Base-by-base conservation (phyloP, 129 eudicot species). In the Calendula officinalis region DNA sequence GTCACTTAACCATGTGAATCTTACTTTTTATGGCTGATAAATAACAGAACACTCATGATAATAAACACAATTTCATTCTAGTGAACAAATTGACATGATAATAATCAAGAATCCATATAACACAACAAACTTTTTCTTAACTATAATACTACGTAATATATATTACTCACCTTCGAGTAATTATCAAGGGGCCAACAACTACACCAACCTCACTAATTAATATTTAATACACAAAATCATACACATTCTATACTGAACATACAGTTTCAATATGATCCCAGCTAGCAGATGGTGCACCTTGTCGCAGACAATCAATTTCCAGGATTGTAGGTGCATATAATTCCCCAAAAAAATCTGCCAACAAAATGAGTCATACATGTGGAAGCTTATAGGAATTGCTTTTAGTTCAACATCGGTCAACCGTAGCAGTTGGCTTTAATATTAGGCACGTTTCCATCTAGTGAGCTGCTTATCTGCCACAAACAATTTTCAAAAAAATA, bases 301-400 rank as follows among this genome's bases (percentile, higher is more conserved):
- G 45, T 38, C 81, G 86, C 49, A 91, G 67, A 52, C 98, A 91
- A 37, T 27, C 76, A 12, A 91, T 77, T 10, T 88, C 82, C 60
- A 96, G 98, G 40, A 80, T 34, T 2, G 90, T 83, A 0, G 88
- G 89, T 51, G 95, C 56, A 15, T 70, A 82, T 6, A 88, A 49
- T 71, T 84, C 95, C 57, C 98, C 98, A n/a, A n/a, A 72, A 78
- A 91, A 39, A 86, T 74, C 38, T 88, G 88, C 96, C 96, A 91
- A 53, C 98, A 91, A 66, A 42, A 91, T 3, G 98, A 88, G 52
- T 83, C 95, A 37, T 78, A 75, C 82, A 88, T 56, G 64, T 79
- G 96, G 63, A 82, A 85, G 8, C 66, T 66, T 71, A 77, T 86
- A 66, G 83, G 91, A 33, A 33, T 30, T 36, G 98, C 95, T 56